phyloP scores from a whole-genome alignment of 176 grass and related monocot genomes.

The Phyllostachys edulis region DNA sequence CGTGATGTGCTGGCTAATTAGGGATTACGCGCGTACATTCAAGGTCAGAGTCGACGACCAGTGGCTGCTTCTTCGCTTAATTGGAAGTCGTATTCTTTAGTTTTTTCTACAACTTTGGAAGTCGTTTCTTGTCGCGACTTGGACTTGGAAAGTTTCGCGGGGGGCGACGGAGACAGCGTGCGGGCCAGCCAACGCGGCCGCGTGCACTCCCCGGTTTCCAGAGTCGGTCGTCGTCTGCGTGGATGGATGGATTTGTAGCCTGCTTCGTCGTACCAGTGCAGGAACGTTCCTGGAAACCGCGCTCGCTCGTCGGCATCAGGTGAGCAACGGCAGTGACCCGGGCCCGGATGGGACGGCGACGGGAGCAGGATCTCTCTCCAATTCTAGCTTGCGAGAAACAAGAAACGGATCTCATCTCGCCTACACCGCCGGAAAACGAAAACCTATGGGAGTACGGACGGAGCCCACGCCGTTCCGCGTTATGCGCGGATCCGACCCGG shows the following conservation, averaged over 20 bases:
- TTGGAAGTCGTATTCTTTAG: not conserved
- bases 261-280: not conserved
- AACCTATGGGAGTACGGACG: no score
- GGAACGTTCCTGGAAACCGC: slow-evolving; percentile 8
- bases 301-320: not conserved
- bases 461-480: no score
- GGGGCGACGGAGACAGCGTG: not conserved
- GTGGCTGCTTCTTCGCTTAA: no score
- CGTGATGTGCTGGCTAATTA: not conserved
- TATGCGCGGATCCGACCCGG: no score
- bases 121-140: slow-evolving; percentile 7
- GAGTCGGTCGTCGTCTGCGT: not conserved
- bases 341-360: not conserved
- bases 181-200: not conserved
- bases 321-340: no score
- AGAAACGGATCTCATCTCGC: not conserved
- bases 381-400: not conserved
- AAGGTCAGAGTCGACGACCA: not conserved
- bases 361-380: not conserved
- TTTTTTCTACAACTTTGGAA: not conserved
- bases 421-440: no score
- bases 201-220: not conserved
- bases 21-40: not conserved
- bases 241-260: not conserved
- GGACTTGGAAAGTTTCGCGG: not conserved